A percentile compares a stretch with the other conserved stretches of the same genome.
phyloP scores from a whole-genome alignment of 371 early-diverging fungal genomes.

The Gilbertella persicaria region DNA sequence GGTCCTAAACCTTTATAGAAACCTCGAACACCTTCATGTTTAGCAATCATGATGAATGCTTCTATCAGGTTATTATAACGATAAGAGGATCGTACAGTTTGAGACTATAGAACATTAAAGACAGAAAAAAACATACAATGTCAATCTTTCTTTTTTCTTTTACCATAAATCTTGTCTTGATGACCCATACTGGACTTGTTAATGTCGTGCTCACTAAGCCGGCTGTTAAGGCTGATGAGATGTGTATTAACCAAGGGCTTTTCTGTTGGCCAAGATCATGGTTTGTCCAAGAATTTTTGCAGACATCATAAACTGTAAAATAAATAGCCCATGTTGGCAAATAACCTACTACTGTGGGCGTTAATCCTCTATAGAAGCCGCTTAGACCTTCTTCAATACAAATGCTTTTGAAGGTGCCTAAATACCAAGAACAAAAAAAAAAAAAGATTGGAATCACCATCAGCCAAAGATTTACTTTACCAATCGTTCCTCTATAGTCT shows the following conservation, averaged over 20 bases:
- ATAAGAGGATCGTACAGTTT: constrained; percentile 68
- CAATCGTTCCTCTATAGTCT: constrained; percentile 49
- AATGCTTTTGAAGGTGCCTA: constrained; percentile 72
- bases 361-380: constrained; percentile 87
- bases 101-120: constrained; percentile 51
- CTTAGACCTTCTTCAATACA: constrained; percentile 78
- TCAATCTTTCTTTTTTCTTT: background rate
- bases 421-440: too few relatives aligned
- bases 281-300: constrained; percentile 49
- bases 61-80: constrained; percentile 69
- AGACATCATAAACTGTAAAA: constrained; percentile 77
- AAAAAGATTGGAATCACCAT: too few relatives aligned
- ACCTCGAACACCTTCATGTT: constrained; percentile 74
- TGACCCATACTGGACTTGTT: constrained; percentile 95
- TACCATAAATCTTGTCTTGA: constrained; percentile 91
- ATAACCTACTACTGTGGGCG: constrained; percentile 84
- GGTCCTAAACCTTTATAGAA: constrained; percentile 91
- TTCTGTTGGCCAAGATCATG: constrained; percentile 22
- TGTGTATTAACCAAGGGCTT: constrained; percentile 67
- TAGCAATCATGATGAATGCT: constrained; percentile 70
- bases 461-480: too few relatives aligned
- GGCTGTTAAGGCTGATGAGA: constrained; percentile 82
- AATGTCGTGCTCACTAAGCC: constrained; percentile 75
- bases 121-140: background rate
- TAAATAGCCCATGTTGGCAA: constrained; percentile 90